Conservation (phyloP, 2,329 filamentous ascomycete genomes). For the Metarhizium album region DNA sequence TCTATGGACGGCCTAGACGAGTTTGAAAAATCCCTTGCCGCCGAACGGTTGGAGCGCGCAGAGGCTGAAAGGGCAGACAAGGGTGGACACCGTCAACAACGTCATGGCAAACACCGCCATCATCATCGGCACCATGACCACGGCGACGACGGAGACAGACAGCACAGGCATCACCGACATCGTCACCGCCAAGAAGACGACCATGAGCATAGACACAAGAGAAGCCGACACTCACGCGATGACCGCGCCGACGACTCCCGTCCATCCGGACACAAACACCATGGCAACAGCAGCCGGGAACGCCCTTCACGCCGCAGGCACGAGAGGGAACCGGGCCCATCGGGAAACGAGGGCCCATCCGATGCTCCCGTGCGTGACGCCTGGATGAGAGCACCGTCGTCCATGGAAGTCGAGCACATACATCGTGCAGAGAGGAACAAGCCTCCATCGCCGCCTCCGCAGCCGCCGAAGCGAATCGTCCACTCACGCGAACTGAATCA, state of each 20-base stretch:
- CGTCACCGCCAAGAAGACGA: constrained; percentile 27
- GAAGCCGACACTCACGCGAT: constrained; percentile 39
- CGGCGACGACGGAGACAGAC: constrained; percentile 20
- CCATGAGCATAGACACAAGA: constrained; percentile 50
- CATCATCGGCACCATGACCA: constrained; percentile 36
- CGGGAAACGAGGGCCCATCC: constrained; percentile 12
- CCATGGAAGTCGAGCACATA: constrained; percentile 75
- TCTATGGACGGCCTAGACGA: constrained; percentile 50
- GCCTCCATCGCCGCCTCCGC: constrained; percentile 37
- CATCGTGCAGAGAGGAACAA: constrained; percentile 44
- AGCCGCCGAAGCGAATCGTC: constrained; percentile 58
- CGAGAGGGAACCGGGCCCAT: constrained; percentile 37
- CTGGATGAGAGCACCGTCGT: constrained; percentile 89
- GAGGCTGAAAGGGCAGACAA: constrained; percentile 33
- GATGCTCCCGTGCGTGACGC: constrained; percentile 57
- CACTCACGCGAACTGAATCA: constrained; percentile 74
- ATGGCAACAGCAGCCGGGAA: background rate
- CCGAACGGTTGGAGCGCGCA: constrained; percentile 47
- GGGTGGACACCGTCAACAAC: constrained; percentile 33
- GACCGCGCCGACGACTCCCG: constrained; percentile 37
- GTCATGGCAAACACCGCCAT: constrained; percentile 35
- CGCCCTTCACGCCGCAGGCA: constrained; percentile 39
- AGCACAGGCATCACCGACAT: constrained; percentile 20
- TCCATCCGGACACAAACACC: constrained; percentile 24
- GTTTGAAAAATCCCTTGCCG: constrained; percentile 67